These are phyloP conservation scores for Stropharia rugosoannulata DNA, from an alignment of 768 basidiomycete species.

Conservation along the genomic window DNA sequence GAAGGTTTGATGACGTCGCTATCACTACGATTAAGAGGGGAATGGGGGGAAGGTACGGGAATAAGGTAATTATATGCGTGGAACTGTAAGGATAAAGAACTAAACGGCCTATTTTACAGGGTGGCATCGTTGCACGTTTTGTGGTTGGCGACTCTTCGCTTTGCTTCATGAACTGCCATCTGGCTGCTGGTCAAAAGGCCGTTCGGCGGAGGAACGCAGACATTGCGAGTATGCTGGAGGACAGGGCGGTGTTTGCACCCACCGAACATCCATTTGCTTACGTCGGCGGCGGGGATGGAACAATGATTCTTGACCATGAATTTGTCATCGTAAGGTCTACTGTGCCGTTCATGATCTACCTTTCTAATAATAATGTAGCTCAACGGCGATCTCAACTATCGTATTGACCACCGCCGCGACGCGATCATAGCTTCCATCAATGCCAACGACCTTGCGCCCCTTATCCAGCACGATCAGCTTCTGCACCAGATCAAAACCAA, in stretches of 20 bases:
- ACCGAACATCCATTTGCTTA: conserved; percentile 64
- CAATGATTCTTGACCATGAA: conserved; percentile 94
- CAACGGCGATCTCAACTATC: conserved; percentile 96
- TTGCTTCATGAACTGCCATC: conserved; percentile 95
- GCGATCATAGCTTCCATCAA: conserved; percentile 70
- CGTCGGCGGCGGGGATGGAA: conserved; percentile 89
- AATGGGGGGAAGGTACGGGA: conserved; percentile 91
- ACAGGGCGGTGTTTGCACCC: conserved; percentile 63
- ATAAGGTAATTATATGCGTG: conserved; percentile 64
- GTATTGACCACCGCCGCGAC: conserved; percentile 91
- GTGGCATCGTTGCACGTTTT: conserved; percentile 87
- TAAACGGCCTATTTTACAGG: conserved; percentile 42
- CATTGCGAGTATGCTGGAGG: conserved; percentile 84
- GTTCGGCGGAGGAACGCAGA: conserved; percentile 85
- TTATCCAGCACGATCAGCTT: conserved; percentile 84
- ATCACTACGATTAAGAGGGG: conserved; percentile 90
- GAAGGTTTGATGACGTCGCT: conserved; percentile 60
- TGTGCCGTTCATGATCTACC: background rate
- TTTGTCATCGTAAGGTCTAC: conserved; percentile 73
- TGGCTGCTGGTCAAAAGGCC: conserved; percentile 92
- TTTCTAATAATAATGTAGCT: conserved; percentile 43
- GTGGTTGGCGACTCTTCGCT: conserved; percentile 90
- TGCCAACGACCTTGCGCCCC: conserved; percentile 59
- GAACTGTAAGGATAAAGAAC: background rate
- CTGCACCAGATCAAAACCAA: conserved; percentile 86